Evolutionary conservation across 192 early-diverging fungal species (phyloP).

Genomic region (Umbelopsis sp.): DNA sequence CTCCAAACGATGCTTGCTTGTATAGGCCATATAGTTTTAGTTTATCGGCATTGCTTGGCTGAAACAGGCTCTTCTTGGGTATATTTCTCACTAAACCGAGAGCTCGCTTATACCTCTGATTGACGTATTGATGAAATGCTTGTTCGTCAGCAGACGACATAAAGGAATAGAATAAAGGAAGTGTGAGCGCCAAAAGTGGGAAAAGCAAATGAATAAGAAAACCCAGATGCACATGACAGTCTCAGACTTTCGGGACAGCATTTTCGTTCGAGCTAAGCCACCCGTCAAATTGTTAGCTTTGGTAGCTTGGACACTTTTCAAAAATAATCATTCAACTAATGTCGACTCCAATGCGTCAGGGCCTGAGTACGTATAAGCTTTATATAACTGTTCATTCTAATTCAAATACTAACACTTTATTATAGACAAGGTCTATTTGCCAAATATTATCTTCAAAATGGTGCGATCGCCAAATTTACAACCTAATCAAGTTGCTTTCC

Average conservation of each 20-base stretch:
- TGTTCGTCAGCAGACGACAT: slow-evolving; percentile 8
- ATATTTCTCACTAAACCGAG: slow-evolving; percentile 2
- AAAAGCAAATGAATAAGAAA: not conserved
- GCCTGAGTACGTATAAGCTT: slow-evolving; percentile 27
- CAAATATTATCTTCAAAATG: slow-evolving; percentile 83
- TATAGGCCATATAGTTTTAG: slow-evolving; percentile 39
- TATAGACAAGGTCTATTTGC: slow-evolving; percentile 77
- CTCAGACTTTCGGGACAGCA: no score
- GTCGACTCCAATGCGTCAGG: slow-evolving; percentile 29
- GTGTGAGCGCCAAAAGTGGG: not conserved
- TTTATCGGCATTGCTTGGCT: slow-evolving; percentile 27
- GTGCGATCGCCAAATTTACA: slow-evolving; percentile 74
- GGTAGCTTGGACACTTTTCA: not conserved
- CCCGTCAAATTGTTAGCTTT: not conserved
- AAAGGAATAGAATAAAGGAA: not conserved
- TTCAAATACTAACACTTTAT: not conserved
- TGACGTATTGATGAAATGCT: slow-evolving; percentile 6
- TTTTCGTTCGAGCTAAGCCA: not conserved
- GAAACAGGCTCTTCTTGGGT: slow-evolving; percentile 15
- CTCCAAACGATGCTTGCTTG: slow-evolving; percentile 35
- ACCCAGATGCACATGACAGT: not conserved
- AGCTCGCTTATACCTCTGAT: slow-evolving; percentile 4
- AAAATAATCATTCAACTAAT: slow-evolving; percentile 2
- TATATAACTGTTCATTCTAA: not conserved
- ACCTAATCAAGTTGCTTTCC: slow-evolving; percentile 90